These are phyloP conservation scores for Auricularia auricula-judae DNA, from an alignment of 768 basidiomycete genomes.

Conservation along the genomic window DNA sequence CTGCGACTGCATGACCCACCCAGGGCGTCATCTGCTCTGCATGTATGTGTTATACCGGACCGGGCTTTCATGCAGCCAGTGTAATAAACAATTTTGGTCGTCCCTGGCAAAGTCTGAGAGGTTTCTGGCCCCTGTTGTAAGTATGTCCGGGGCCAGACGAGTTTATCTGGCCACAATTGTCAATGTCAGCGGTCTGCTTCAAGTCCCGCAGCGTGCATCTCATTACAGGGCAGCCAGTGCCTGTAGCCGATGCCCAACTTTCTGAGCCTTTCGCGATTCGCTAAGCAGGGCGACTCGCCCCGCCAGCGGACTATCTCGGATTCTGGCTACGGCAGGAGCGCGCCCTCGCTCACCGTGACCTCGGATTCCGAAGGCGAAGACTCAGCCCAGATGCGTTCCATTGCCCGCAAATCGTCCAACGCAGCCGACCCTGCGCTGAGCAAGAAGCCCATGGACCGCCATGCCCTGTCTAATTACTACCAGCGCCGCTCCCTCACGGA, in stretches of 20 bases:
- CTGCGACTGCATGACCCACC: no score
- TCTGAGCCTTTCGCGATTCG: neutral
- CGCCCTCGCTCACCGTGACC: neutral
- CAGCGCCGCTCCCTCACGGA: neutral
- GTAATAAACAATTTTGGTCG: no score
- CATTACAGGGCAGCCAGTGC: no score
- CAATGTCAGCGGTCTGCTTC: no score
- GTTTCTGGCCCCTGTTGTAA: no score
- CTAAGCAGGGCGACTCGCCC: neutral
- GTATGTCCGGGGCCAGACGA: no score
- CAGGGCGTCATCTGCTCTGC: no score
- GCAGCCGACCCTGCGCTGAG: neutral
- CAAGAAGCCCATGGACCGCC: constrained; percentile 1
- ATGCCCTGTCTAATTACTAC: neutral
- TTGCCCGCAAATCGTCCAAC: neutral
- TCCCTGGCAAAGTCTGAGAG: no score
- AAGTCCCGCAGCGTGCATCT: no score
- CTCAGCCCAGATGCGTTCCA: neutral
- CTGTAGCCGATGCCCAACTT: neutral
- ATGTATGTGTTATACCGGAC: no score
- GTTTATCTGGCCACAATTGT: no score
- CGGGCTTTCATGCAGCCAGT: no score
- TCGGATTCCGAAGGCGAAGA: neutral
- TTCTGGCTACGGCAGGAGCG: neutral
- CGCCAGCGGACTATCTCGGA: neutral